Evolutionary conservation across 176 grass and related monocot genomes (phyloP).

Genomic region (Tuctoria greenei): DNA sequence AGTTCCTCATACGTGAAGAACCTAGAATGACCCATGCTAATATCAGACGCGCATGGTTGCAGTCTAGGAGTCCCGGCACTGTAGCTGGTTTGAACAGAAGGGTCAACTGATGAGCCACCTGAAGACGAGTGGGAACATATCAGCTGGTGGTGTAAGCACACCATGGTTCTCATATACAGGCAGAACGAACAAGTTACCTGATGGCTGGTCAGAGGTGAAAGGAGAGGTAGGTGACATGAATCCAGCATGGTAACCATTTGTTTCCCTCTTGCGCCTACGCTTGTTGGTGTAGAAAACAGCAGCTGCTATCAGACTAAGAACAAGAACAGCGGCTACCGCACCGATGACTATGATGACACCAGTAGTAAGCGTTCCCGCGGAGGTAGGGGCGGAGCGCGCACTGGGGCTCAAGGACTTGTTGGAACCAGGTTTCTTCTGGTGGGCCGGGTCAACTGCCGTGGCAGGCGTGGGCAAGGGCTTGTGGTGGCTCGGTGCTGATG

Average conservation of each 20-base stretch:
- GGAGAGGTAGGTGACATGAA: constrained; percentile 60
- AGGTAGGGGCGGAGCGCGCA: neutral
- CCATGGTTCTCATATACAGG: neutral
- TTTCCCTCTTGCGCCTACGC: constrained; percentile 39
- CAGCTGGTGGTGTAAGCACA: neutral
- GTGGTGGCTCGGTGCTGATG: constrained; percentile 15
- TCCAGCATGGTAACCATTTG: constrained; percentile 55
- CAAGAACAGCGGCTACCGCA: constrained; percentile 30
- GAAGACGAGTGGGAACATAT: constrained; percentile 4
- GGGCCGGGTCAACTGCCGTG: constrained; percentile 36
- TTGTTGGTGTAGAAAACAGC: constrained; percentile 56
- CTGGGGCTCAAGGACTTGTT: constrained; percentile 12
- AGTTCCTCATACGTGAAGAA: constrained; percentile 77
- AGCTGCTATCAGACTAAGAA: constrained; percentile 49
- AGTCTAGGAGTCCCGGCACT: constrained; percentile 42
- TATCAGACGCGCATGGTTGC: constrained; percentile 54
- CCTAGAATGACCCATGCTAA: constrained; percentile 60
- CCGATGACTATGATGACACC: constrained; percentile 38
- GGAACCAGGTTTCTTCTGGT: neutral
- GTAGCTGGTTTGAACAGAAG: constrained; percentile 47
- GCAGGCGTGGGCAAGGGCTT: constrained; percentile 40
- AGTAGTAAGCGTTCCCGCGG: neutral
- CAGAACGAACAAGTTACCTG: constrained; percentile 42
- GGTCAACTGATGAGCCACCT: constrained; percentile 44
- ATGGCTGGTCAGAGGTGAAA: constrained; percentile 43